Conservation (phyloP, 2,329 filamentous ascomycete genomes). For the Aureobasidium sp. region DNA sequence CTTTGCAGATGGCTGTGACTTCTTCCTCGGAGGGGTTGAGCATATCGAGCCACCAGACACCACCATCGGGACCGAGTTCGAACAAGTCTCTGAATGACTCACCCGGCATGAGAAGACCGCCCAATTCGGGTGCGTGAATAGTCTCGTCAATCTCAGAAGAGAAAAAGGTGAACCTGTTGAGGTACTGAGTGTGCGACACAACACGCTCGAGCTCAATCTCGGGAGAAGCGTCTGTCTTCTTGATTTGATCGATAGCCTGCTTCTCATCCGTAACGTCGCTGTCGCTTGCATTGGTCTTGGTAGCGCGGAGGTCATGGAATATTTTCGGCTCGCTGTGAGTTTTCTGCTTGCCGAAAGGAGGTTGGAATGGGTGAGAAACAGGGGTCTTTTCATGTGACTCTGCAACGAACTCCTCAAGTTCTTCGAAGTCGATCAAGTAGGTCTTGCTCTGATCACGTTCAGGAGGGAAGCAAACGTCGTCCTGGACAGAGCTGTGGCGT, state of each 20-base stretch:
- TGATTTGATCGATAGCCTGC: constrained; percentile 29
- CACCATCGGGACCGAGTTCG: constrained; percentile 57
- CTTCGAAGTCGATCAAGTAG: constrained; percentile 82
- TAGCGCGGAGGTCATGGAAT: constrained; percentile 53
- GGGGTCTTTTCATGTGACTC: constrained; percentile 43
- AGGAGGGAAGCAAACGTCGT: constrained; percentile 84
- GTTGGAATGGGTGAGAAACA: constrained; percentile 33
- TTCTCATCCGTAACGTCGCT: constrained; percentile 28
- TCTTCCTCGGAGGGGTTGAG: constrained; percentile 85
- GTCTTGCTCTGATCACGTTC: constrained; percentile 65
- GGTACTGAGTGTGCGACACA: constrained; percentile 24
- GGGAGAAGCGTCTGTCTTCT: constrained; percentile 20
- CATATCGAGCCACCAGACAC: constrained; percentile 99
- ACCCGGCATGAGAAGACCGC: constrained; percentile 78
- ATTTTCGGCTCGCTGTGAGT: constrained; percentile 31
- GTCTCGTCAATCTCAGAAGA: constrained; percentile 91
- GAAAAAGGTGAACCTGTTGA: constrained; percentile 91
- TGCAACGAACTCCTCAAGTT: constrained; percentile 82
- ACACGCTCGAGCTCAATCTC: constrained; percentile 19
- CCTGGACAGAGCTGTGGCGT: constrained; percentile 62
- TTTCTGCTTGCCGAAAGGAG: constrained; percentile 16
- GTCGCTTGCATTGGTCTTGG: constrained; percentile 13
- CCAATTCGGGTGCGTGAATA: constrained; percentile 81
- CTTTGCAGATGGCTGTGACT: constrained; percentile 78
- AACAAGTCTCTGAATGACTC: constrained; percentile 88